Percentiles rank a stretch among this genome's conserved stretches.
These are phyloP conservation scores for Gliomastix tumulicola DNA, from an alignment of 2,329 filamentous ascomycete species.

Conservation along the genomic window DNA sequence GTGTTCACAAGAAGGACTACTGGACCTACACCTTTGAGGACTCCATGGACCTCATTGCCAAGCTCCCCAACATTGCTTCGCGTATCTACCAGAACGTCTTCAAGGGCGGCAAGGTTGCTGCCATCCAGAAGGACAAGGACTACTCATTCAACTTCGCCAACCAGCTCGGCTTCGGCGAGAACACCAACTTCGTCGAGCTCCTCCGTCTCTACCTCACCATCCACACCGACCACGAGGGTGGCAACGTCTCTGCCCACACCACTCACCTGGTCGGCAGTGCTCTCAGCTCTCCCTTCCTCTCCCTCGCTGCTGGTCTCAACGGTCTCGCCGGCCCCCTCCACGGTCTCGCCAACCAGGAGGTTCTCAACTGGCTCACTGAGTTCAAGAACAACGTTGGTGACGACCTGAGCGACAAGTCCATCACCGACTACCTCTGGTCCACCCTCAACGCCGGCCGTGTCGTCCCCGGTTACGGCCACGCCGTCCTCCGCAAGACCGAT, in stretches of 20 bases:
- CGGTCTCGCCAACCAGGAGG: constrained; percentile 99
- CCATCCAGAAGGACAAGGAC: constrained; percentile 98
- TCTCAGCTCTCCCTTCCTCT: constrained; percentile 95
- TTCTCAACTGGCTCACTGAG: constrained; percentile 97
- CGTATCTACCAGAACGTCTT: constrained; percentile 99
- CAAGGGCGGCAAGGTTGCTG: constrained; percentile 98
- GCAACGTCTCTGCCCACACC: constrained; percentile 97
- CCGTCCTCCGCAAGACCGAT: constrained; percentile 98
- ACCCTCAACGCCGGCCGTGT: constrained; percentile 94
- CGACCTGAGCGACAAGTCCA: constrained; percentile 91
- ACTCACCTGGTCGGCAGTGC: constrained; percentile 96
- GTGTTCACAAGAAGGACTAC: constrained; percentile 99
- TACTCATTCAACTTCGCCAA: constrained; percentile 99
- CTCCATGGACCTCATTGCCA: constrained; percentile 99
- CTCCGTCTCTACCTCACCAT: constrained; percentile 99
- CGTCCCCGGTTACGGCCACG: constrained; percentile 96
- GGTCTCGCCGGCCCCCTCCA: constrained; percentile 97
- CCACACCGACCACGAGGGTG: constrained; percentile 99
- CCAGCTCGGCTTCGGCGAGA: constrained; percentile 93
- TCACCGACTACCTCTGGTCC: constrained; percentile 98
- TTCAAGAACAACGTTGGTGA: constrained; percentile 95
- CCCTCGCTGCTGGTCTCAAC: constrained; percentile 91
- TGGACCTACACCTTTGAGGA: constrained; percentile 99
- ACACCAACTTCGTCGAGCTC: constrained; percentile 95
- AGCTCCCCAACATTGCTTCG: constrained; percentile 95